Percentiles rank a stretch among this genome's conserved stretches.
These are phyloP conservation scores for Pythium phragmitis DNA, from an alignment of 352 stramenopile species.

Conservation along the genomic window DNA sequence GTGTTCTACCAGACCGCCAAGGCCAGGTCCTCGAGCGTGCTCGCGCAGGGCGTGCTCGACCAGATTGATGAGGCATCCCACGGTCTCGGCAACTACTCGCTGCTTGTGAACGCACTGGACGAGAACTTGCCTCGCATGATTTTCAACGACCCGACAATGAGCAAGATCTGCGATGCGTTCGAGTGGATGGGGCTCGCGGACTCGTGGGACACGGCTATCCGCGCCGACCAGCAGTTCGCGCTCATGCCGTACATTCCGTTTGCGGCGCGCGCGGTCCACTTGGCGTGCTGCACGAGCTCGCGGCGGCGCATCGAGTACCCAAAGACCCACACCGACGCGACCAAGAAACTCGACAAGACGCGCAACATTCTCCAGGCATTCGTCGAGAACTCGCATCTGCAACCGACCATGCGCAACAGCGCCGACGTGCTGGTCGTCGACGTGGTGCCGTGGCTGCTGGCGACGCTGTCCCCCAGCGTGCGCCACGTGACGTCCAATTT, in stretches of 20 bases:
- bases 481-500: conserved; percentile 53
- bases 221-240: conserved; percentile 68
- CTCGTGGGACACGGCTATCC: conserved; percentile 59
- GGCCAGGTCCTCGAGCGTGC: conserved; percentile 25
- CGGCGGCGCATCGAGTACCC: conserved; percentile 74
- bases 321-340: conserved; percentile 51
- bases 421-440: conserved; percentile 63
- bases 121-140: conserved; percentile 89
- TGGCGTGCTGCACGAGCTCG: conserved; percentile 73
- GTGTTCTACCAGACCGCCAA: conserved; percentile 72
- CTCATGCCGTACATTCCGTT: conserved; percentile 72
- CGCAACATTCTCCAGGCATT: conserved; percentile 69
- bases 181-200: conserved; percentile 85
- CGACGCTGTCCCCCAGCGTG: conserved; percentile 62
- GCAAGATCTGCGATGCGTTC: conserved; percentile 76
- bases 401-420: conserved; percentile 58
- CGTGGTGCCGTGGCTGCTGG: conserved; percentile 73
- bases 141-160: conserved; percentile 90
- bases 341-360: conserved; percentile 57
- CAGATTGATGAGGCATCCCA: conserved; percentile 70
- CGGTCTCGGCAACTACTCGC: conserved; percentile 71
- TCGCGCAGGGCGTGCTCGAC: conserved; percentile 28
- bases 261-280: conserved; percentile 64
- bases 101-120: conserved; percentile 85
- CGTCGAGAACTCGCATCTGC: conserved; percentile 57